Evolutionary conservation across 441 rosid genomes (phyloP).

Genomic region (Theobroma grandiflorum): DNA sequence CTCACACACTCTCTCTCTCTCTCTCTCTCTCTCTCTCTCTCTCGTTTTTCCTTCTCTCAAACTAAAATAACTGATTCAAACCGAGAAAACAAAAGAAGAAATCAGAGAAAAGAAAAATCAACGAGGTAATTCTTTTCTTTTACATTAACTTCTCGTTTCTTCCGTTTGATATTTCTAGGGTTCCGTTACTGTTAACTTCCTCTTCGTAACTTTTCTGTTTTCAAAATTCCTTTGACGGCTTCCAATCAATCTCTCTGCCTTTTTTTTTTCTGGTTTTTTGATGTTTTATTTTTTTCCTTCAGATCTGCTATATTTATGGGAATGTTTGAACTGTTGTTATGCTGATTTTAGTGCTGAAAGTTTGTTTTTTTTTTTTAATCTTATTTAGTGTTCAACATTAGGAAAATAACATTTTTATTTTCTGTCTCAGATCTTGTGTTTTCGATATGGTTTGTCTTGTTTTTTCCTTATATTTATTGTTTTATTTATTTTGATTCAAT

Average conservation of each 20-base stretch:
- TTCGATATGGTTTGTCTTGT: background rate
- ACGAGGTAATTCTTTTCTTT: background rate
- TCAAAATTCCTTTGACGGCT: background rate
- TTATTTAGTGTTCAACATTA: background rate
- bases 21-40: too few species aligned
- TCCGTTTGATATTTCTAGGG: constrained; percentile 1
- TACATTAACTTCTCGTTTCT: background rate
- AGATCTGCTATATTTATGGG: constrained; percentile 22
- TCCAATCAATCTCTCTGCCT: constrained; percentile 5
- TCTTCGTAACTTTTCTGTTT: background rate
- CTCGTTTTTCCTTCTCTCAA: background rate
- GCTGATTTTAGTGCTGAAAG: background rate
- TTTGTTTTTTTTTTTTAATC: background rate
- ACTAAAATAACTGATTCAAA: background rate
- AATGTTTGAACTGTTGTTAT: background rate
- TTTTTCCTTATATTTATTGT: background rate
- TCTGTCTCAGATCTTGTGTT: background rate
- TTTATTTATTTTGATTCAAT: background rate
- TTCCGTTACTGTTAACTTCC: background rate
- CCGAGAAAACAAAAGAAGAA: too few species aligned
- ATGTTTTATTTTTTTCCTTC: constrained; percentile 1
- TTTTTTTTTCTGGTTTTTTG: background rate
- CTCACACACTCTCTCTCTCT: background rate
- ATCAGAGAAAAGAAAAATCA: background rate
- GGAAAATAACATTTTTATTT: background rate